Base-by-base conservation (phyloP, 176 grass and related monocot species). In the Pontederia paniculata region DNA sequence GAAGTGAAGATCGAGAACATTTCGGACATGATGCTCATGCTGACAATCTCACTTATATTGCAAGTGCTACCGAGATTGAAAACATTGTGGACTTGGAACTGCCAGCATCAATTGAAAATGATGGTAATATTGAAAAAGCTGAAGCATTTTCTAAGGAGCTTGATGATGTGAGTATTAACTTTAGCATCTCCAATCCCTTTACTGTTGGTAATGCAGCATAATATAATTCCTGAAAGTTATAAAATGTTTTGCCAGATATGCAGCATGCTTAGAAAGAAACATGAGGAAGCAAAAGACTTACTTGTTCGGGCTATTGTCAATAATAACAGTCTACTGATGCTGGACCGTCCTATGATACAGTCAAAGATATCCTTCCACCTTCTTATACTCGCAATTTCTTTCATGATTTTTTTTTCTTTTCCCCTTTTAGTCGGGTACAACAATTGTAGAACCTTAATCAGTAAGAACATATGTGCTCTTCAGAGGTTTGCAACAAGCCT, bases 211-310 rank as follows among this genome's bases (percentile, higher is more conserved):
- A 37, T 37, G 28, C 28, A 37, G 28, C 28, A 37, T 2, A 37
- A 37, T 37, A 37, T 5, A 37, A 37, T 37, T 37, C 28, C 28
- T 37, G 28, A 37, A 37, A n/a, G n/a, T n/a, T 37, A 37, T 37
- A 37, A 37, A 16, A 25, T 53, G 14, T 7, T 54, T 65, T 28
- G 83, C 57, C 82, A 97, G 91, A 80, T 97, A 70, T 78, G 77
- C 74, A 87, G 67, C 72, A 76, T 89, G 57, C 66, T 97, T 47
- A 90, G 79, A 81, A 90, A 79, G 74, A 87, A 97, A 73, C 80
- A 84, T 42, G 75, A 66, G 47, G 86, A 97, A 84, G 86, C 91
- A 63, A 90, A 97, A 72, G 86, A 97, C 68, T 61, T 97, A 68
- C 68, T 72, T 76, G 91, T 87, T 16, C 82, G 82, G 52, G 79